A percentile compares a stretch with the other conserved stretches of the same genome.
These are phyloP conservation scores for Dendrocalamus sinicus DNA, from an alignment of 176 grass and related monocot species.

Conservation along the genomic window DNA sequence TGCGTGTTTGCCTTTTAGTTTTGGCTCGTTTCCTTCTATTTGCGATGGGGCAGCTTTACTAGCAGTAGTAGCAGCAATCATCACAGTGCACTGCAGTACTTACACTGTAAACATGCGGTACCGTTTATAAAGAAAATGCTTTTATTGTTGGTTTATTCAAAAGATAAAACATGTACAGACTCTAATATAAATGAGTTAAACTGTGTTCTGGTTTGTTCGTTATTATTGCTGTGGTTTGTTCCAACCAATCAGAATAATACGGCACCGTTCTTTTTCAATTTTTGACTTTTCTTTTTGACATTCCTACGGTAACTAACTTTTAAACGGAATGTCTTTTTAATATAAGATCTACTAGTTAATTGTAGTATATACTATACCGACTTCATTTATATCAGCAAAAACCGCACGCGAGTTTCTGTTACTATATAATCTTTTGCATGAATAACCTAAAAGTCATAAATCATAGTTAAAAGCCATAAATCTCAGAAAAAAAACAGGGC, in stretches of 20 bases:
- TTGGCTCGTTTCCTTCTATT: conserved; percentile 39
- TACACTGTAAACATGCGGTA: not conserved
- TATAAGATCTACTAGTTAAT: no score
- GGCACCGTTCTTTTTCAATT: no score
- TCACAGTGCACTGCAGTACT: conserved; percentile 20
- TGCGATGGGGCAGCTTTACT: conserved; percentile 46
- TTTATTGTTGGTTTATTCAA: not conserved
- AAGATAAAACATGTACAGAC: not conserved
- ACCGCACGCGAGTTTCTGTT: no score
- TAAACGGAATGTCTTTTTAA: no score
- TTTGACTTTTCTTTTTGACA: no score
- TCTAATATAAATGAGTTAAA: not conserved
- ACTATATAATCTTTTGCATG: no score
- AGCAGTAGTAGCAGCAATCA: conserved; percentile 27
- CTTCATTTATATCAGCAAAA: no score
- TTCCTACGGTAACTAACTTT: no score
- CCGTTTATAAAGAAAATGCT: not conserved
- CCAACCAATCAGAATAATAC: not conserved
- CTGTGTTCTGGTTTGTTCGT: not conserved
- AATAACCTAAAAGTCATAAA: no score
- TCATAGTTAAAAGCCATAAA: no score
- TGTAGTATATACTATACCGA: no score
- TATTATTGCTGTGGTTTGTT: not conserved
- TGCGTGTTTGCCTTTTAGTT: conserved; percentile 17
- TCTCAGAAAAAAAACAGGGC: not conserved